phyloP scores from a whole-genome alignment of 2,329 filamentous ascomycete species.

The Monosporascus sp. region DNA sequence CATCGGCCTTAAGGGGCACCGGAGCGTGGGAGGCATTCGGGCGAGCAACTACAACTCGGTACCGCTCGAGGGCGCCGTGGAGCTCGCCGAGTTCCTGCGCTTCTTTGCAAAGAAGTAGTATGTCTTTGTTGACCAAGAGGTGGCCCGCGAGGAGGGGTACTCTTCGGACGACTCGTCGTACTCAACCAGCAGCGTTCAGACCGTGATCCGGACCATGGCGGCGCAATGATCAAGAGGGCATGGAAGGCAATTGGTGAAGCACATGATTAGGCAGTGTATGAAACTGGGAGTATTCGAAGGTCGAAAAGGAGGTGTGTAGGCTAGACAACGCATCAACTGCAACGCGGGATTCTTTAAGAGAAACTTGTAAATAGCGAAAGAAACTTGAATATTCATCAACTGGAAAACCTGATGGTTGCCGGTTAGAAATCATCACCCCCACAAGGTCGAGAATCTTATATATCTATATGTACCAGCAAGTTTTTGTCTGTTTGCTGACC shows the following conservation, averaged over 20 bases:
- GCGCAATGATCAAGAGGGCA: too few species aligned
- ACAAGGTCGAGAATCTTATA: not conserved
- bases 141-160: not conserved
- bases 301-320: too few species aligned
- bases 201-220: too few species aligned
- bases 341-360: too few species aligned
- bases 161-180: not conserved
- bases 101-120: slow-evolving; percentile 40
- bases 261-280: too few species aligned
- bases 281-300: too few species aligned
- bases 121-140: not conserved
- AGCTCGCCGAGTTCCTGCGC: slow-evolving; percentile 59
- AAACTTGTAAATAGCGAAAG: not conserved
- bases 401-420: not conserved
- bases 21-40: slow-evolving; percentile 79
- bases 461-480: not conserved
- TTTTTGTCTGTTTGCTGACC: too few species aligned
- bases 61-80: slow-evolving; percentile 58
- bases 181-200: not conserved
- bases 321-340: too few species aligned
- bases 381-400: not conserved
- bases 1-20: slow-evolving; percentile 81
- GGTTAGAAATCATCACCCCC: not conserved
- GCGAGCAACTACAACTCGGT: slow-evolving; percentile 89
- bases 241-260: too few species aligned